phyloP scores from a whole-genome alignment of 371 early-diverging fungal species.

The Apophysomyces elegans region DNA sequence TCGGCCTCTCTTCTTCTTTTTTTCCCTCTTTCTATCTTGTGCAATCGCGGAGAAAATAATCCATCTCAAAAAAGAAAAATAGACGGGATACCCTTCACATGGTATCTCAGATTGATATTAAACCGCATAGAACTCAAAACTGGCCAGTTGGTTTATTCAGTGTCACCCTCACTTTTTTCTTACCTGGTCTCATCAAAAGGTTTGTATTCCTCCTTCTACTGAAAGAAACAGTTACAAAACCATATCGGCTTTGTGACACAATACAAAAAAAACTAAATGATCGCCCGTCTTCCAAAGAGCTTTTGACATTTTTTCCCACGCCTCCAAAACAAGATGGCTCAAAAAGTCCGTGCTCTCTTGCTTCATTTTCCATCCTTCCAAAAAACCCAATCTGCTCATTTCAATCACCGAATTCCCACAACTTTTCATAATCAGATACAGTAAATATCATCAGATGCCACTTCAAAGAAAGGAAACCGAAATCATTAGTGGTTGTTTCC shows the following conservation, averaged over 20 bases:
- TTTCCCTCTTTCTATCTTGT: not conserved
- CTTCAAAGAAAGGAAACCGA: no score
- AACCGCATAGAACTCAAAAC: not conserved
- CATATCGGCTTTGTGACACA: no score
- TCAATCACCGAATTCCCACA: not conserved
- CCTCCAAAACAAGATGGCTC: not conserved
- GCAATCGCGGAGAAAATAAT: not conserved
- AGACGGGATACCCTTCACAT: not conserved
- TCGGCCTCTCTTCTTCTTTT: not conserved
- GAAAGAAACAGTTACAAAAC: no score
- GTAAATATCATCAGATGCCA: no score
- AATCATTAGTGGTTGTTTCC: no score
- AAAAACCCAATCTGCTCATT: not conserved
- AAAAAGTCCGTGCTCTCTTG: conserved; percentile 2
- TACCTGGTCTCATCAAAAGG: not conserved
- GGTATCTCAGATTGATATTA: not conserved
- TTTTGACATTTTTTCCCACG: conserved; percentile 10
- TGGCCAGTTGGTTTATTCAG: no score
- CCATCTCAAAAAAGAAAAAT: conserved; percentile 1
- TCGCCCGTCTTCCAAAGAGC: not conserved
- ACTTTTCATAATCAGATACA: no score
- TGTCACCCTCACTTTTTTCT: not conserved
- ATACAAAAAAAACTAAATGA: not conserved
- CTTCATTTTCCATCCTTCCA: not conserved
- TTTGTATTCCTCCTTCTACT: no score